phyloP scores from a whole-genome alignment of 495 filamentous ascomycete species.

The Podospora didyma region DNA sequence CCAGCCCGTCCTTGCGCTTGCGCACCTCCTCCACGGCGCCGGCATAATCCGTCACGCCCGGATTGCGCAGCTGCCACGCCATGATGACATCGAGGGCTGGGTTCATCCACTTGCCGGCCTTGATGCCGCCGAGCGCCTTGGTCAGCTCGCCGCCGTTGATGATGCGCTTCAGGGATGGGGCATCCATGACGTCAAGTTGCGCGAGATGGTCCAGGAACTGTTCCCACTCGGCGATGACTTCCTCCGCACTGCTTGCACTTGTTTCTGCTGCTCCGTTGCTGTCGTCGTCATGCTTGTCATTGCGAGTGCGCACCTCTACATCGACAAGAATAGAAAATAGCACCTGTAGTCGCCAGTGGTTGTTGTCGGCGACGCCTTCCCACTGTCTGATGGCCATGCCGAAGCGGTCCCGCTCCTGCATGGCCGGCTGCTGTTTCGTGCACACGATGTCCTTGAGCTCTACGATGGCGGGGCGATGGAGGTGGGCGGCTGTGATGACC shows the following conservation, averaged over 20 bases:
- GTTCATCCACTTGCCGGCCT: conserved; percentile 75
- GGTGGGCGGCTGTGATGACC: conserved; percentile 60
- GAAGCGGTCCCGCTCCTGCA: conserved; percentile 43
- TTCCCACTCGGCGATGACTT: conserved; percentile 47
- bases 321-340: conserved; percentile 69
- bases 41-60: conserved; percentile 54
- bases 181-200: conserved; percentile 47
- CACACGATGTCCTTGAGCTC: conserved; percentile 50
- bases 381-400: conserved; percentile 78
- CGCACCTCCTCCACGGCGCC: conserved; percentile 63
- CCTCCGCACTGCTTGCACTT: conserved; percentile 21
- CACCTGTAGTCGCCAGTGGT: conserved; percentile 71
- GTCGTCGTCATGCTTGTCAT: not conserved
- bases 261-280: conserved; percentile 18
- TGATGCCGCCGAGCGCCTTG: conserved; percentile 53
- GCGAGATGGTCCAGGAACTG: conserved; percentile 52
- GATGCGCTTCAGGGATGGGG: conserved; percentile 51
- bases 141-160: conserved; percentile 64
- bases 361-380: conserved; percentile 49
- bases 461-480: conserved; percentile 56
- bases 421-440: conserved; percentile 29
- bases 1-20: conserved; percentile 52
- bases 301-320: conserved; percentile 39
- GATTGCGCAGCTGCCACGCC: conserved; percentile 83
- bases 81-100: conserved; percentile 66